Base-by-base conservation (phyloP, 2,329 filamentous ascomycete species). In the Aspergillus ustus region DNA sequence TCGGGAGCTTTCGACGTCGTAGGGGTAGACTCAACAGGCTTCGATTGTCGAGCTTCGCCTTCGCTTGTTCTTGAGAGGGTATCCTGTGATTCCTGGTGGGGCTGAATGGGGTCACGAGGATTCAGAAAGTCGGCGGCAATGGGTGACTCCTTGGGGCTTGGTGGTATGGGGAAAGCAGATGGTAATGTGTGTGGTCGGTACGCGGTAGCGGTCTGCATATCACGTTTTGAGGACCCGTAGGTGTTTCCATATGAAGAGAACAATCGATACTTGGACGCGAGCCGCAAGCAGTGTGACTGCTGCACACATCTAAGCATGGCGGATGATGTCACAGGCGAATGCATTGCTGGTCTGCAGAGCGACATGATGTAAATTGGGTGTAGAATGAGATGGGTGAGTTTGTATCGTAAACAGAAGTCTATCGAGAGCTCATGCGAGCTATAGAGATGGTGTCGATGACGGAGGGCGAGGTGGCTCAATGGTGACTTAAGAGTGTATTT, bases 21-120 rank as follows among this genome's bases (percentile, higher is more conserved):
- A 53, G 76, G 64, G 28, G 77, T 59, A 28, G 78, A 68, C 19
- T 79, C 67, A 19, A 72, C 74, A 11, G 85, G 79, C 70, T 87
- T 87, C 37, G 87, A 80, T 72, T 87, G 89, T 73, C 93, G 90
- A 1, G 88, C 86, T 73, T 91, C 88, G 50, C 77, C 75, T 74
- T 93, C 90, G 28, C 82, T 78, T 22, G 82, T 70, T n/a, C 75
- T 78, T 2, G 74, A 71, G 6, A 70, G 66, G 9, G 59, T 44
- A 63, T 70, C 75, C 67, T 69, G 68, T 22, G 31, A 45, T 61
- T 77, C 75, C 49, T 73, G 70, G 13, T 74, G 64, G 46, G 75
- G 70, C 65, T 78, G 81, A 37, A 81, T 78, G n/a, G 81, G 76
- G 78, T 79, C 52, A 81, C 81, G 67, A 82, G 80, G 57, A 79